Percentiles rank a stretch among this genome's conserved stretches.
phyloP scores from a whole-genome alignment of 208 protist genomes.

The Wallacemonas sp. region DNA sequence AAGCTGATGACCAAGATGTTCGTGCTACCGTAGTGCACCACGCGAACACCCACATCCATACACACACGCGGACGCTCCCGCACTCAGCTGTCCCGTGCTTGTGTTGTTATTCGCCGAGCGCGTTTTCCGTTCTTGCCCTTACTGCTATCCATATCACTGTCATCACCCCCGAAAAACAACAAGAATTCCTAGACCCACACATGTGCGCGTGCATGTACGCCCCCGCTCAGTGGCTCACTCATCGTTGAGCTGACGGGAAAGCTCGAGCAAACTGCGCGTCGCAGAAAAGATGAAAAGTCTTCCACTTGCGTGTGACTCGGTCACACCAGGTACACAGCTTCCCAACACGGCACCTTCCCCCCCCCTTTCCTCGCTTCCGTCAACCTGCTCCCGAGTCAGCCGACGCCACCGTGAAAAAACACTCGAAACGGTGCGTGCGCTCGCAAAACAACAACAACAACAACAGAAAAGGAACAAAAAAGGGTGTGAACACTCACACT shows the following conservation, averaged over 20 bases:
- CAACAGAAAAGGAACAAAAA: neutral
- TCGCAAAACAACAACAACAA: neutral
- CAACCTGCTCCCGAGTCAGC: neutral
- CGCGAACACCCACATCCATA: neutral
- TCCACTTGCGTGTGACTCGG: too few relatives aligned
- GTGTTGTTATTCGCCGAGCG: neutral
- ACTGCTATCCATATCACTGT: neutral
- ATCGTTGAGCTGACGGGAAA: too few relatives aligned
- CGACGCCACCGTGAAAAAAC: too few relatives aligned
- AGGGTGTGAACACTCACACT: neutral
- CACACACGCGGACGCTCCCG: neutral
- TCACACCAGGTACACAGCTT: too few relatives aligned
- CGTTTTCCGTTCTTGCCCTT: conserved; percentile 7
- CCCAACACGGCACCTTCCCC: neutral
- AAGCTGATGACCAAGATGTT: conserved; percentile 75
- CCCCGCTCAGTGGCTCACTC: too few relatives aligned
- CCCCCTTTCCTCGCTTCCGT: neutral
- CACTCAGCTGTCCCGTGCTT: neutral
- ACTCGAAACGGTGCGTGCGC: neutral
- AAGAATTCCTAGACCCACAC: conserved; percentile 1
- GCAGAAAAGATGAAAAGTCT: too few relatives aligned
- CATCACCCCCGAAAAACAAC: neutral
- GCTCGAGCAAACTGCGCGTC: too few relatives aligned
- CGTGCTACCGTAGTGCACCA: conserved; percentile 22
- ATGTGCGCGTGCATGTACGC: too few relatives aligned